Evolutionary conservation across 495 filamentous ascomycete genomes (phyloP), one percentile per base, ranked within the genome.

Genomic region (Entonaema liquescens): DNA sequence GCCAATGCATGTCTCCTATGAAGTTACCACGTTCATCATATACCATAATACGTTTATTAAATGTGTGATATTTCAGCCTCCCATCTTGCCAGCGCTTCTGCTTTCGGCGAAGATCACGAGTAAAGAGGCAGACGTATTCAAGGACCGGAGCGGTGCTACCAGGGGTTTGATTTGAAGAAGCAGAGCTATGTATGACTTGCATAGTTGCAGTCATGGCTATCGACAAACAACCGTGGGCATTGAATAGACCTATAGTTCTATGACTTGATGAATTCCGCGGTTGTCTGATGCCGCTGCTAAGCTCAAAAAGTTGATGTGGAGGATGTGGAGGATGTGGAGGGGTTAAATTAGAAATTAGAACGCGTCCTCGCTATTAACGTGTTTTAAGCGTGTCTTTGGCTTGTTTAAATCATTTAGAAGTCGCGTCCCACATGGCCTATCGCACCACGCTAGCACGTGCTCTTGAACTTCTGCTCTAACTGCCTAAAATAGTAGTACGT

Each of bases 11-110:
- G 74, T 98, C 94, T 8, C 93, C 94, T 28, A 97, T 84, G 68
- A 89, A 92, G 78, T 95, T 92, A 0, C 92, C 86, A 17, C 84
- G 81, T 15, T 89, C 88, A 76, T 98, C 94, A 72, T 95, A 95
- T 21, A 95, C 91, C 94, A 98, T 97, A 40, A 93, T 82, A 3
- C 94, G 89, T 70, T 90, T 92, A 80, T 98, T 98, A 84, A 96
- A 96, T 1, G 92, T 91, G 76, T 98, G 94, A 74, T 89, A 97
- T 58, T 90, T 88, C 31, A 97, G 85, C 50, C 89, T 88, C 44
- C 94, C 94, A 90, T 98, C 94, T 71, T 95, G 92, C 94, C 94
- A 98, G 52, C 91, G 82, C 79, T 98, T 98, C 58, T 91, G 88
- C 79, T 98, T 98, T 56, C 91, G 87, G 8, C 89, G 88, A 56